Evolutionary conservation across 352 stramenopile genomes (phyloP), one percentile per base, ranked within the genome.

Genomic region (Phytophthora hybrid): DNA sequence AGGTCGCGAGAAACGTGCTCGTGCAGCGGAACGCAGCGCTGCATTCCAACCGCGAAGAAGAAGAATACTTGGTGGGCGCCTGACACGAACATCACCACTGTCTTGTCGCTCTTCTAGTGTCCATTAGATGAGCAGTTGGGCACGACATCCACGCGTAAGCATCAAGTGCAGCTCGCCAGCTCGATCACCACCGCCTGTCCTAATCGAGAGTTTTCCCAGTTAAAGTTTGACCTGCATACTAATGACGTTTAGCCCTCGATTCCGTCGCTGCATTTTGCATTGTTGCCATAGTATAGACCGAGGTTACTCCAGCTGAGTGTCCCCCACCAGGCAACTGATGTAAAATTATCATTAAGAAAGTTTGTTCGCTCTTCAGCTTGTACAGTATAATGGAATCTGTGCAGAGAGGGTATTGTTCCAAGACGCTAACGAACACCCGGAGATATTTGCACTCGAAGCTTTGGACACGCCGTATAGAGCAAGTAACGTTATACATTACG

Each of bases 291-390:
- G 2, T 46, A 19, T 10, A 13, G 11, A 57, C 29, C 44, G 11
- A 53, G 37, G 54, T 23, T 4, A 21, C 49, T 9, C 46, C 55
- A 7, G n/a, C 29, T 0, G 81, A 71, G 13, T 88, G 78, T n/a
- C n/a, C n/a, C n/a, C n/a, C n/a, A n/a, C n/a, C n/a, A n/a, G n/a
- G n/a, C n/a, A n/a, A 78, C 34, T 80, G 23, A 26, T 26, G 23
- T 3, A 26, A 26, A 26, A 26, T 66, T 21, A 78, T 88, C 71
- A 62, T 85, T 13, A 60, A 57, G 58, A 86, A 85, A 62, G 85
- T 85, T 58, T 92, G 92, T 78, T 94, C 93, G 74, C 88, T 95
- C 62, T 97, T 94, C 71, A 69, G 93, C 71, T 26, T 26, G 23
- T 26, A 26, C 23, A 26, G 23, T 26, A 26, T 26, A 26, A 26